Evolutionary conservation across 257 asterid species (phyloP).

Genomic region (Nicotiana tabacum): DNA sequence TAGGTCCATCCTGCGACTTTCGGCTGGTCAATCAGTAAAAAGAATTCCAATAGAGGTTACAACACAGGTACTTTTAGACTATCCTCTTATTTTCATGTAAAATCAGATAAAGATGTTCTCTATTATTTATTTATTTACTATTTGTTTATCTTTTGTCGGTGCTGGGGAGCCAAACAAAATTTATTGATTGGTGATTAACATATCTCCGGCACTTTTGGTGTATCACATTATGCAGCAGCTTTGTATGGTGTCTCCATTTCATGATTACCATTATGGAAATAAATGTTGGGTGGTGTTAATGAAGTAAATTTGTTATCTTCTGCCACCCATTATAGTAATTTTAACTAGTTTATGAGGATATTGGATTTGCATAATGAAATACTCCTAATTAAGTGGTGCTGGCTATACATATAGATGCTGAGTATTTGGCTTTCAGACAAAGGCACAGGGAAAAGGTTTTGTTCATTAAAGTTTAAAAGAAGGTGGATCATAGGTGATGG

Average conservation of each 20-base stretch:
- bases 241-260: too few species aligned
- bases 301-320: background rate
- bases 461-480: background rate
- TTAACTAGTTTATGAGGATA: background rate
- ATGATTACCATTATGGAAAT: too few species aligned
- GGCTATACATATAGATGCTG: background rate
- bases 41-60: background rate
- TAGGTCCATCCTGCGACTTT: constrained; percentile 5
- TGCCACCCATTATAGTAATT: background rate
- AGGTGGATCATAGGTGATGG: background rate
- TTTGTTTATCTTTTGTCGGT: too few species aligned
- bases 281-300: background rate
- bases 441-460: background rate
- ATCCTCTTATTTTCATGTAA: too few species aligned
- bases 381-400: background rate
- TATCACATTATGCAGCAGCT: too few species aligned
- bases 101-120: too few species aligned
- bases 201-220: too few species aligned
- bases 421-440: background rate
- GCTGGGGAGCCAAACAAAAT: too few species aligned
- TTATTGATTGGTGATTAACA: too few species aligned
- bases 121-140: too few species aligned
- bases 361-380: background rate
- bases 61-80: too few species aligned
- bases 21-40: background rate